Conservation (phyloP, 2,329 filamentous ascomycete genomes). For the Clarireedia paspali region DNA sequence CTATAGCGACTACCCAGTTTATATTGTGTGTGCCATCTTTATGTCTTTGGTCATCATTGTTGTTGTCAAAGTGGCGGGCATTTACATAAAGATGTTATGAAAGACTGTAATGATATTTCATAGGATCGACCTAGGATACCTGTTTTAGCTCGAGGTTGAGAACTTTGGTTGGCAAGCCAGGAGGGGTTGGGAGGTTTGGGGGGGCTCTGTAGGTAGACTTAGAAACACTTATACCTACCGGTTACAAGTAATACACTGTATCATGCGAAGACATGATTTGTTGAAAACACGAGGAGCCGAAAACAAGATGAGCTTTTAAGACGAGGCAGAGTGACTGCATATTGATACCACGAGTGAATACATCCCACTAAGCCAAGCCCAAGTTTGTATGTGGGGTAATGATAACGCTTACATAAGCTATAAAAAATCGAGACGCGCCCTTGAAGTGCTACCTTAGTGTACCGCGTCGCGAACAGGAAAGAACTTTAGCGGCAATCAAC, state of each 20-base stretch:
- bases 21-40: conserved; percentile 21
- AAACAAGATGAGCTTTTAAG: too few species aligned
- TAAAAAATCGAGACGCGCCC: too few species aligned
- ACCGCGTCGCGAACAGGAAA: too few species aligned
- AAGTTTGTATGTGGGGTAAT: too few species aligned
- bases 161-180: neutral
- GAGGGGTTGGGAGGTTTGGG: neutral
- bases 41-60: conserved; percentile 13
- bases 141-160: neutral
- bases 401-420: too few species aligned
- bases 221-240: conserved; percentile 4
- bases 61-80: conserved; percentile 11
- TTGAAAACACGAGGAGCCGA: too few species aligned
- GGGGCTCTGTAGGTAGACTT: conserved; percentile 1
- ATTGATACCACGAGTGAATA: too few species aligned
- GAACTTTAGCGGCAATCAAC: too few species aligned
- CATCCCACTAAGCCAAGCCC: too few species aligned
- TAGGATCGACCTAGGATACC: conserved; percentile 1
- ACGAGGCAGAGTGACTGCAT: too few species aligned
- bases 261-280: too few species aligned
- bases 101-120: conserved; percentile 10
- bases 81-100: conserved; percentile 14
- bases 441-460: too few species aligned
- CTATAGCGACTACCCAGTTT: conserved; percentile 32
- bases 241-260: neutral